A percentile compares a stretch with the other conserved stretches of the same genome.
phyloP scores from a whole-genome alignment of 192 early-diverging fungal species.

The Linnemannia schmuckeri region DNA sequence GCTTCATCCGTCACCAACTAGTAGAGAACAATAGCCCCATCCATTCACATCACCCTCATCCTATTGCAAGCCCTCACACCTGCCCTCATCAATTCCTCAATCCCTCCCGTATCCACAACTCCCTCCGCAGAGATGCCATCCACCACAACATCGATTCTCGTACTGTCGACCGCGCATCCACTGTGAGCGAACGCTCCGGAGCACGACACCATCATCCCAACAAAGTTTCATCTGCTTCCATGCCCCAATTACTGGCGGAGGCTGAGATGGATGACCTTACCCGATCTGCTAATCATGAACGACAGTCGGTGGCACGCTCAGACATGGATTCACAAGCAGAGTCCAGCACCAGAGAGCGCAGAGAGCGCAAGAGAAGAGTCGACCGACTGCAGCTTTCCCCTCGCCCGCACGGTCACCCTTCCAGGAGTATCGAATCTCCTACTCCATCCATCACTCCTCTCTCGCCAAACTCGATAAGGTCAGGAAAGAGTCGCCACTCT shows the following conservation, averaged over 20 bases:
- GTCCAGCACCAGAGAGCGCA: neutral
- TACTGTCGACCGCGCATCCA: neutral
- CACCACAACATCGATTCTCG: neutral
- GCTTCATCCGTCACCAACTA: neutral
- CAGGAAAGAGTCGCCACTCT: slow-evolving; percentile 10
- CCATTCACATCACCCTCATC: neutral
- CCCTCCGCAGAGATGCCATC: neutral
- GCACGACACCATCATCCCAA: neutral
- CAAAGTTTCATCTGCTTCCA: slow-evolving; percentile 3
- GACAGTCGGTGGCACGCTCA: neutral
- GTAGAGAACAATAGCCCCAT: neutral
- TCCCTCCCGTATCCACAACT: neutral
- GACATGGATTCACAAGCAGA: neutral
- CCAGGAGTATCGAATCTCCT: neutral
- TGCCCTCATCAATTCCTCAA: neutral
- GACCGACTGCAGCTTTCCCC: slow-evolving; percentile 19
- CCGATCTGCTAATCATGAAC: neutral
- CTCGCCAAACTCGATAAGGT: slow-evolving; percentile 15
- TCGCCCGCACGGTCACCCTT: neutral
- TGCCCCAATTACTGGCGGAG: neutral
- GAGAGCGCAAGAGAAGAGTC: neutral
- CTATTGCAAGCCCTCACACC: neutral
- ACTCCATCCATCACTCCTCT: slow-evolving; percentile 14
- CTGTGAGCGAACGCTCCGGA: neutral
- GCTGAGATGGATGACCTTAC: neutral